These are phyloP conservation scores for Cryphonectria radicalis DNA, from an alignment of 2,329 filamentous ascomycete species.

Conservation along the genomic window DNA sequence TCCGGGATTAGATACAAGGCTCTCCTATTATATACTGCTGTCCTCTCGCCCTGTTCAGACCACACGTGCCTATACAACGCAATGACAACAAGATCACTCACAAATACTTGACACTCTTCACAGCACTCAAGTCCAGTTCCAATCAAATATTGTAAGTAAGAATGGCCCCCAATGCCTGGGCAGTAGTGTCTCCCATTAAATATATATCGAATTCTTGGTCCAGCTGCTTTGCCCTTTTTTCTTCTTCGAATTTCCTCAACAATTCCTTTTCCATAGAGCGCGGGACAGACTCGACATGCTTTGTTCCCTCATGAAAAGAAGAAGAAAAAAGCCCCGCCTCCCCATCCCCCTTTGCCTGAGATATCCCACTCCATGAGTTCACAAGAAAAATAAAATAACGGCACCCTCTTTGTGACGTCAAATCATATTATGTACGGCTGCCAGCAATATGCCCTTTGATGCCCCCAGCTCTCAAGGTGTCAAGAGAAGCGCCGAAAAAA, in stretches of 20 bases:
- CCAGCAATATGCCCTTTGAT: constrained; percentile 7
- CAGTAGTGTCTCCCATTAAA: constrained; percentile 13
- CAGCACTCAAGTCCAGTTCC: not conserved
- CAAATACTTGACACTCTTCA: not conserved
- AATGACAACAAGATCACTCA: not conserved
- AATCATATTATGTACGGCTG: constrained; percentile 7
- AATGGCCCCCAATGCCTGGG: not conserved
- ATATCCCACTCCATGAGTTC: not conserved
- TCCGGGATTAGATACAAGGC: too few species aligned
- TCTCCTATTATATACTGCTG: too few species aligned
- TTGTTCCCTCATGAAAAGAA: constrained; percentile 5
- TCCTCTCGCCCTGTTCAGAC: not conserved
- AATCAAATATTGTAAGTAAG: not conserved
- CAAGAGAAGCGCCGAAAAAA: constrained; percentile 20
- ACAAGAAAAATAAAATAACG: not conserved
- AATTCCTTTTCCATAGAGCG: constrained; percentile 7
- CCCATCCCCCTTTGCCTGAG: not conserved
- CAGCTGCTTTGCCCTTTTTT: not conserved
- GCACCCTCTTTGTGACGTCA: not conserved
- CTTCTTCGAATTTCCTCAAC: constrained; percentile 3
- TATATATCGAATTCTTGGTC: constrained; percentile 14
- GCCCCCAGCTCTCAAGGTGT: constrained; percentile 24
- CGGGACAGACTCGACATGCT: constrained; percentile 13
- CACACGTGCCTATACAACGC: not conserved
- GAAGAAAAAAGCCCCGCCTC: not conserved